phyloP scores from a whole-genome alignment of 164 flowering plant genomes.

The Tetracentron sinense region DNA sequence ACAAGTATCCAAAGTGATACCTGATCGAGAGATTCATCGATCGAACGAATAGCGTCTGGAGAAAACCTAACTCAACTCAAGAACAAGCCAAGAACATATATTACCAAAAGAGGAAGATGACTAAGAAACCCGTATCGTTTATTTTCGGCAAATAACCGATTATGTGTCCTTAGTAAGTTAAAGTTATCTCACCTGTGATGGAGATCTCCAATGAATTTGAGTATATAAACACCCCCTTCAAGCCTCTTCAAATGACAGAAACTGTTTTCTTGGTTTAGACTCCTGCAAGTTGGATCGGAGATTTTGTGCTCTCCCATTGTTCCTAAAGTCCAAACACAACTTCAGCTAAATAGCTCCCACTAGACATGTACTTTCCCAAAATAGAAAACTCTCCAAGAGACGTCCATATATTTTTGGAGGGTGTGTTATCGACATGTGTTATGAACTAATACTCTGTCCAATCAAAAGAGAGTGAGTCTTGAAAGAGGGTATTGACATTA shows the following conservation, averaged over 20 bases:
- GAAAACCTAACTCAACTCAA: background rate
- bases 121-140: too few species aligned
- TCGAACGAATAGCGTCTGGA: background rate
- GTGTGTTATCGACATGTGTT: too few species aligned
- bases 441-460: too few species aligned
- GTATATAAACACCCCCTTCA: background rate
- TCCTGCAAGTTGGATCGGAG: background rate
- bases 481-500: too few species aligned
- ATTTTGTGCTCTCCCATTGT: background rate
- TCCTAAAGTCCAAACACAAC: too few species aligned
- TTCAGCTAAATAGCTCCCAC: too few species aligned
- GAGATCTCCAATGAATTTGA: background rate
- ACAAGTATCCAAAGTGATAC: background rate
- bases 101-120: background rate
- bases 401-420: too few species aligned
- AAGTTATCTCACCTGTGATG: background rate
- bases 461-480: too few species aligned
- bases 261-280: background rate
- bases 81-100: background rate
- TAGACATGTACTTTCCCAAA: too few species aligned
- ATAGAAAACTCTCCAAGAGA: too few species aligned
- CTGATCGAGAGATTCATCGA: conserved; percentile 8
- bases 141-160: too few species aligned
- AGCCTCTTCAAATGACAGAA: conserved; percentile 10
- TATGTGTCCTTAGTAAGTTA: background rate